Conservation (phyloP, 148 eudicot species). For the Camellia lanceoleosa region DNA sequence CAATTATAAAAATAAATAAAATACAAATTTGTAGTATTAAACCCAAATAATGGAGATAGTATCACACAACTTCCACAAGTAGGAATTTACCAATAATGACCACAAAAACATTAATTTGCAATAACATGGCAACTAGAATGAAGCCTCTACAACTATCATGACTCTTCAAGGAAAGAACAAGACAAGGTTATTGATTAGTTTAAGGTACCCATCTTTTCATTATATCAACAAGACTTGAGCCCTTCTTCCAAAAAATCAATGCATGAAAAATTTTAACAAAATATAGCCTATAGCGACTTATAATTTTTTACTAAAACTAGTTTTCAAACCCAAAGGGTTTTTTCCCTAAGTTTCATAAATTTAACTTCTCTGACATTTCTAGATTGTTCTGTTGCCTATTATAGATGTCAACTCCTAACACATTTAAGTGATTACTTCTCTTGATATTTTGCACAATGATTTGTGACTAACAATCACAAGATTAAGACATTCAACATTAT, state of each 20-base stretch:
- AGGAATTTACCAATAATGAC: background rate
- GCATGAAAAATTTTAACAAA: background rate
- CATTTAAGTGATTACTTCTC: background rate
- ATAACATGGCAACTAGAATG: background rate
- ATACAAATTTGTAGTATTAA: background rate
- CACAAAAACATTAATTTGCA: background rate
- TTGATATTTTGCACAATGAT: background rate
- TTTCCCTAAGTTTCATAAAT: background rate
- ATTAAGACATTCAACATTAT: background rate
- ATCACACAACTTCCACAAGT: background rate
- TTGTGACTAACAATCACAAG: slow-evolving; percentile 2
- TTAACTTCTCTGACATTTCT: background rate
- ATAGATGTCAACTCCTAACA: background rate
- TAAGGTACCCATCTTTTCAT: background rate
- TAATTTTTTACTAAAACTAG: background rate
- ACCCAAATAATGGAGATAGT: background rate
- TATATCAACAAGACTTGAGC: background rate
- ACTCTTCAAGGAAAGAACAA: too few species aligned
- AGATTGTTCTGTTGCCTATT: background rate
- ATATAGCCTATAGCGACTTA: background rate
- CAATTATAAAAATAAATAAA: background rate
- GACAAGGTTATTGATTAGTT: background rate
- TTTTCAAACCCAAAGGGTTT: background rate
- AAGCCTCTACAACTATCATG: background rate
- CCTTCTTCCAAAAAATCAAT: background rate